phyloP scores from a whole-genome alignment of 1,284 basidiomycete species.

The Stereum hirsutum region DNA sequence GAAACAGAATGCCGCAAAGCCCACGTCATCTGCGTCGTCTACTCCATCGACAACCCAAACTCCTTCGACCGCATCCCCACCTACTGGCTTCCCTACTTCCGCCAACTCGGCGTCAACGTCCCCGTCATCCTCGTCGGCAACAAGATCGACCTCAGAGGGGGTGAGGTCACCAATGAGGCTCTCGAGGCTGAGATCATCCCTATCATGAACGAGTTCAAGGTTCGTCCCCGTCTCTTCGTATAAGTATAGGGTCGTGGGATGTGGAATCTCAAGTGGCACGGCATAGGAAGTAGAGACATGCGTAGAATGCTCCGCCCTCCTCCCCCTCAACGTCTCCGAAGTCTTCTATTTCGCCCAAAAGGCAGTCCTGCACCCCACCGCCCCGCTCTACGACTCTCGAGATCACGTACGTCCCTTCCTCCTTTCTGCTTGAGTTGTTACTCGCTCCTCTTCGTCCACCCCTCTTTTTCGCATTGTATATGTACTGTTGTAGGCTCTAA shows the following conservation, averaged over 20 bases:
- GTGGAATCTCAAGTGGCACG: too few species aligned
- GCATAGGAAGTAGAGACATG: slow-evolving; percentile 93
- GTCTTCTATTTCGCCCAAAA: slow-evolving; percentile 99
- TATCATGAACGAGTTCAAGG: slow-evolving; percentile 98
- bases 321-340: slow-evolving; percentile 90
- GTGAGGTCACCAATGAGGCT: slow-evolving; percentile 89
- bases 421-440: neutral
- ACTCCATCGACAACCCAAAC: slow-evolving; percentile 91
- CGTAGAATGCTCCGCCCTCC: slow-evolving; percentile 90
- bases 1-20: slow-evolving; percentile 94
- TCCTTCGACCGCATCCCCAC: slow-evolving; percentile 96
- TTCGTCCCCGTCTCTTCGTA: slow-evolving; percentile 20
- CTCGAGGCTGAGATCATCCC: slow-evolving; percentile 92
- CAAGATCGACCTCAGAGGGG: slow-evolving; percentile 93
- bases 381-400: slow-evolving; percentile 93
- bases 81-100: slow-evolving; percentile 98
- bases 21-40: slow-evolving; percentile 97
- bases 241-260: slow-evolving; percentile 7
- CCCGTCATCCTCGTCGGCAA: slow-evolving; percentile 97
- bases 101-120: slow-evolving; percentile 92
- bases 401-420: slow-evolving; percentile 60
- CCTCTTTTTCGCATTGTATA: slow-evolving; percentile 5
- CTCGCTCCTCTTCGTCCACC: neutral
- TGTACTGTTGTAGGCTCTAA: slow-evolving; percentile 5
- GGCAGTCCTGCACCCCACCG: slow-evolving; percentile 94